These are phyloP conservation scores for Epicoccum nigrum DNA, from an alignment of 2,329 filamentous ascomycete genomes.

Conservation along the genomic window DNA sequence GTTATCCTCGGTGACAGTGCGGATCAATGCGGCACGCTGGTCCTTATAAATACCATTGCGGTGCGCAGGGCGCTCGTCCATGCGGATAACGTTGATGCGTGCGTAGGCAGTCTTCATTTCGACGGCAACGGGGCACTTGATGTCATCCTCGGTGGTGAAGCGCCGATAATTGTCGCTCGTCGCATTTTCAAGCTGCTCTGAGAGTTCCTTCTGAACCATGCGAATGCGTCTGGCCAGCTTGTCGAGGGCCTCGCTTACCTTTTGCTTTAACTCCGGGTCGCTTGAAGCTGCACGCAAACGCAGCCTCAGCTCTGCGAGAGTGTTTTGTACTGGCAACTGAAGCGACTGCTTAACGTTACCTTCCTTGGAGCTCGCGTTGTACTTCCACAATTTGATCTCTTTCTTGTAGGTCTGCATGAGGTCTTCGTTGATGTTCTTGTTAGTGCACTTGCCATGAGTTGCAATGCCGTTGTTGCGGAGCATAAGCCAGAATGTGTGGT, in stretches of 20 bases:
- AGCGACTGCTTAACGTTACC: neutral
- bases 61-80: neutral
- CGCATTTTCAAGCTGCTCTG: neutral
- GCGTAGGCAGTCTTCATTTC: conserved; percentile 10
- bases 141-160: conserved; percentile 22
- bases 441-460: neutral
- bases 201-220: neutral
- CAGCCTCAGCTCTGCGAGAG: neutral
- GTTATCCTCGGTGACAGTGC: neutral
- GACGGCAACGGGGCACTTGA: conserved; percentile 15
- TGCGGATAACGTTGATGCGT: neutral
- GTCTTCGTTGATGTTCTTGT: conserved; percentile 1
- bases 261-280: neutral
- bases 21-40: neutral
- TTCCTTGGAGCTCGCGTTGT: neutral
- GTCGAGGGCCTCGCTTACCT: neutral
- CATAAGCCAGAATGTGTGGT: neutral
- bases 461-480: conserved; percentile 5
- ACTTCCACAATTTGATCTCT: neutral
- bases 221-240: neutral
- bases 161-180: neutral
- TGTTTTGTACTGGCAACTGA: neutral
- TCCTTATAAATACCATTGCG: conserved; percentile 3
- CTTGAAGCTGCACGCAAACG: neutral
- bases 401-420: neutral